Base-by-base conservation (phyloP, 2,329 filamentous ascomycete genomes). In the Verticillium zaregamsianum region DNA sequence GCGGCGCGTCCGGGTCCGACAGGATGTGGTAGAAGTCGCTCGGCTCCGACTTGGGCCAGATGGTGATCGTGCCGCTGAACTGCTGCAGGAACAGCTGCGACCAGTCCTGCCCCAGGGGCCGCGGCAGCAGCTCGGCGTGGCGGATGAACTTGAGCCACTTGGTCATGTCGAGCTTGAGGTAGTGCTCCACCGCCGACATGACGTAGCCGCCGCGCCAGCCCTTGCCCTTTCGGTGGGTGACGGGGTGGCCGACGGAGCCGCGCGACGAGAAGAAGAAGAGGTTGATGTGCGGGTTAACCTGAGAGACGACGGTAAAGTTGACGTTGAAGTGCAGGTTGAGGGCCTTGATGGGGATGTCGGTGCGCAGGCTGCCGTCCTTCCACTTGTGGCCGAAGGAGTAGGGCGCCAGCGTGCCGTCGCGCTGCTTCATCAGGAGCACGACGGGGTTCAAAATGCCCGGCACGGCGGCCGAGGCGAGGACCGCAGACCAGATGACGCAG, bases 321-420 rank as follows among this genome's bases (percentile, higher is more conserved):
- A 98, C 95, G 74, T 98, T 98, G 81, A 99, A 99, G 72, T 98
- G 92, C 1, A 97, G 82, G 73, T 99, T 98, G 59, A 99, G 82
- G 2, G 93, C 90, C 75, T 94, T 95, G 70, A 99, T 86, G 0
- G 95, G 95, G 32, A 99, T 97, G 71, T 99, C 95, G 1, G 95
- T 99, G 40, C 95, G 86, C 60, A 99, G 79, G 68, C 90, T 95
- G 59, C 95, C 95, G 73, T 99, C 95, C 76, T 99, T 99, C 95
- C 95, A 99, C 77, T 98, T 98, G 80, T 98, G 93, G 0, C 95
- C 95, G 72, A 99, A 99, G 0, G 92, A 96, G 75, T 97, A 99
- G 0, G 95, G 95, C 0, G 87, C 86, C 4, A 99, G 81, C 2
- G 82, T 87, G 1, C 93, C 93, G 63, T 93, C 86, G 20, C 83